phyloP scores from a whole-genome alignment of 495 filamentous ascomycete species.

The Cercophora samala region DNA sequence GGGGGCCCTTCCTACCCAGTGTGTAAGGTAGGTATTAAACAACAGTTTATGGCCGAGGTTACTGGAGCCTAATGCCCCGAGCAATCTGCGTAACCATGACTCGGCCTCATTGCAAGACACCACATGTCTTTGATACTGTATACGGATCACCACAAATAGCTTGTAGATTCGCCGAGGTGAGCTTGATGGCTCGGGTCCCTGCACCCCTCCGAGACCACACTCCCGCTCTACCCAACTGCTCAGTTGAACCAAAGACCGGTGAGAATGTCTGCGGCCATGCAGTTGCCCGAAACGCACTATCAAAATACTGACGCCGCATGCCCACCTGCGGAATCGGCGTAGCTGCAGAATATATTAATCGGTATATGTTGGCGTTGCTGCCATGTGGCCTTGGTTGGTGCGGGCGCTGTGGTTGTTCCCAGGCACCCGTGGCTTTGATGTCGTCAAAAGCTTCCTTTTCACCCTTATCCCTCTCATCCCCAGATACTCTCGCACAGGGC shows the following conservation, averaged over 20 bases:
- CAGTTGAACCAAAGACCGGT: not conserved
- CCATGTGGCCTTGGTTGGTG: not conserved
- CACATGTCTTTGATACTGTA: not conserved
- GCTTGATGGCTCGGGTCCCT: not conserved
- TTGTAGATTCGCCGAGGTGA: not conserved
- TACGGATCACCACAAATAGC: not conserved
- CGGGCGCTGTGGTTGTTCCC: not conserved
- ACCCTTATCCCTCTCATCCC: too few species aligned
- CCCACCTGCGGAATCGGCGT: not conserved
- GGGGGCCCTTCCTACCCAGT: not conserved
- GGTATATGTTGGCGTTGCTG: not conserved
- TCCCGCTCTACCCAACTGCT: not conserved
- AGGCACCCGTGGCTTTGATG: not conserved
- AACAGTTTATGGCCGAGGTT: not conserved
- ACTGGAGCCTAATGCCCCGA: not conserved
- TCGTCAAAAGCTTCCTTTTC: not conserved
- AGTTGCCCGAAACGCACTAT: slow-evolving; percentile 5
- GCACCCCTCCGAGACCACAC: not conserved
- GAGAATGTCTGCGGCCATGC: not conserved
- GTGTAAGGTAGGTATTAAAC: not conserved
- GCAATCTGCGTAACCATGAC: not conserved
- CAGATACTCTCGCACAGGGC: not conserved
- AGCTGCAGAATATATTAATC: not conserved
- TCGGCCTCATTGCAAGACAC: not conserved
- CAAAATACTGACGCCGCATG: slow-evolving; percentile 1